Evolutionary conservation across 208 protist species (phyloP), one percentile per base, ranked within the genome.

Genomic region (Leishmania martiniquensis): DNA sequence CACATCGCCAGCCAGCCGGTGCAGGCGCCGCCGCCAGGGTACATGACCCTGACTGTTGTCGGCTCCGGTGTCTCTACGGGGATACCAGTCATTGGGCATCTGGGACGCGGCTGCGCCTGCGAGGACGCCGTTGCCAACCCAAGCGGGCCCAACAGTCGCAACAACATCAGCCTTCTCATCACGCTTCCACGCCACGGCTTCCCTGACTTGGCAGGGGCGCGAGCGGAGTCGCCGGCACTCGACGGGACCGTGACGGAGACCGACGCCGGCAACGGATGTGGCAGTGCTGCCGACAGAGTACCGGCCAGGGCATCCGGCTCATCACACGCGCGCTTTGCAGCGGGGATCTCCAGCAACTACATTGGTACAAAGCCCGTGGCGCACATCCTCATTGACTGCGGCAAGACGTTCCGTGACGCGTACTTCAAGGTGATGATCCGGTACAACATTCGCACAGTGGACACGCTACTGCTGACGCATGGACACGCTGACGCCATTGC

Each of bases 381-480:
- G 12, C 87, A 88, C 73, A 70, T 94, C 17, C 87, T 98, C 45
- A 93, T 98, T 62, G 95, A 98, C 79, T 94, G 89, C 63, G 95
- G 95, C 52, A 98, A 97, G 72, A 98, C 95, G 0, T 98, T 98
- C 84, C 91, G 95, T 44, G 91, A 95, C 65, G 91, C 95, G 13
- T 96, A 95, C 85, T 95, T 98, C 55, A 89, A 88, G 59, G 90
- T 97, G 37, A 87, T 98, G 59, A 80, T 89, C 1, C 71, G 76
- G 51, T 90, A 91, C 76, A 72, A 87, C 42, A 81, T 96, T 13
- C 86, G 83, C 22, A 76, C 70, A 4, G 65, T 98, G 4, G 93
- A 98, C 76, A 93, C 91, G 4, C 76, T 98, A 52, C 80, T 98
- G 25, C 76, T 98, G 72, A 97, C 96, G 49, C 94, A 97, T 81